These are phyloP conservation scores for Haematococcus lacustris DNA, from an alignment of 139 green algal genomes.

Conservation along the genomic window DNA sequence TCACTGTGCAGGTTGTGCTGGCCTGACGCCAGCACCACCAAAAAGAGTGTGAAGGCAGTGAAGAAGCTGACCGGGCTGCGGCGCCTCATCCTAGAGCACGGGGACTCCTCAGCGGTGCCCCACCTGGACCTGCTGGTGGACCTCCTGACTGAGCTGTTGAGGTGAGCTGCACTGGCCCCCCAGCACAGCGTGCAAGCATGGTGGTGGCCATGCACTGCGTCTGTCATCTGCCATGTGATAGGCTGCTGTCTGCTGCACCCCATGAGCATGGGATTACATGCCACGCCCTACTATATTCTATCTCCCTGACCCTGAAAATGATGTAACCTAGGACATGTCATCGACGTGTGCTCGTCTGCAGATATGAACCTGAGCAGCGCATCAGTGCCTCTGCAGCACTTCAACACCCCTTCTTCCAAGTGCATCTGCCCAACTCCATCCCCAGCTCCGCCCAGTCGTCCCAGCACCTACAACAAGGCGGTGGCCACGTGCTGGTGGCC, in stretches of 20 bases:
- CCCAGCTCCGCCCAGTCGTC: not conserved
- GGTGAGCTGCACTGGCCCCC: not conserved
- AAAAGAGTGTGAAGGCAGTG: conserved; percentile 74
- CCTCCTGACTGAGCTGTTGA: conserved; percentile 15
- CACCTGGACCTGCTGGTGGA: conserved; percentile 12
- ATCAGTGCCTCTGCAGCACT: conserved; percentile 68
- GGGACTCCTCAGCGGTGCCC: conserved; percentile 2
- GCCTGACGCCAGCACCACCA: conserved; percentile 54
- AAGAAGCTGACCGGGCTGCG: conserved; percentile 14
- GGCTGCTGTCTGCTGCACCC: not conserved
- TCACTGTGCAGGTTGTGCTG: conserved; percentile 47
- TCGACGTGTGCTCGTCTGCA: not conserved
- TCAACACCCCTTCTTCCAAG: conserved; percentile 55
- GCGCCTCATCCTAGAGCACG: conserved; percentile 11
- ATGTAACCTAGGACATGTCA: not conserved
- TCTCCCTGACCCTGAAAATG: not conserved
- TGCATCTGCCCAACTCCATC: not conserved
- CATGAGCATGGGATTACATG: not conserved
- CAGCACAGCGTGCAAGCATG: not conserved
- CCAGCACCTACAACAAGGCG: too few species aligned
- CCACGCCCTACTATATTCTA: not conserved
- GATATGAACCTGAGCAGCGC: conserved; percentile 63
- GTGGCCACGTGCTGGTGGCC: too few species aligned
- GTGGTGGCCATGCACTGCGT: not conserved
- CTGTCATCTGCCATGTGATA: not conserved